These are phyloP conservation scores for Botrytis paeoniae DNA, from an alignment of 2,329 filamentous ascomycete genomes.

Conservation along the genomic window DNA sequence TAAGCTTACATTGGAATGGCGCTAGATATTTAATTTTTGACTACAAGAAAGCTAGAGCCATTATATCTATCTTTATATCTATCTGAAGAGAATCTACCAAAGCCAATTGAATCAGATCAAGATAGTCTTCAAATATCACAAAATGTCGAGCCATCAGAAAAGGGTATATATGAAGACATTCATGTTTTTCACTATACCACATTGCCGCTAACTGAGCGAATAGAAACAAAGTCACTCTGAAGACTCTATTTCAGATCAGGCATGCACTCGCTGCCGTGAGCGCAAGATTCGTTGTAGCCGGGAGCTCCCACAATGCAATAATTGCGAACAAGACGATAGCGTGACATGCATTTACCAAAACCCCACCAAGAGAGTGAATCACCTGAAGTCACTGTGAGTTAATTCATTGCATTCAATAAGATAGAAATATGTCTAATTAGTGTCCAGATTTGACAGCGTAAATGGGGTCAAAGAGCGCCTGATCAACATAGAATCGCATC, in stretches of 20 bases:
- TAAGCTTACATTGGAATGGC: background rate
- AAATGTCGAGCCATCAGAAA: background rate
- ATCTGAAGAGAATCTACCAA: background rate
- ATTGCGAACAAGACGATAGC: constrained; percentile 18
- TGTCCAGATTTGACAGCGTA: constrained; percentile 9
- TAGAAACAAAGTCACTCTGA: background rate
- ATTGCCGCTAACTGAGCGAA: background rate
- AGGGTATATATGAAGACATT: background rate
- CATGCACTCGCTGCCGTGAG: constrained; percentile 19
- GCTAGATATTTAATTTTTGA: background rate
- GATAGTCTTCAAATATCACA: background rate
- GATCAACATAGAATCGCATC: constrained; percentile 17
- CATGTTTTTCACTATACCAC: background rate
- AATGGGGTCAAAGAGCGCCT: constrained; percentile 14
- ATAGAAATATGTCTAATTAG: background rate
- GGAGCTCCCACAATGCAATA: constrained; percentile 15
- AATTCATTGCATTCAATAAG: background rate
- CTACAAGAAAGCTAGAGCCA: background rate
- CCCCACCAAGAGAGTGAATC: constrained; percentile 19
- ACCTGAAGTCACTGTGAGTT: constrained; percentile 19
- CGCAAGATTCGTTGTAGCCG: constrained; percentile 18
- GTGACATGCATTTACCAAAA: constrained; percentile 21
- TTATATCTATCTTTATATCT: background rate
- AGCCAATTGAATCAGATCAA: background rate
- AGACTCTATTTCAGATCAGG: background rate